phyloP scores from a whole-genome alignment of 2,329 filamentous ascomycete genomes.

The Tolypocladium ophioglossoides region DNA sequence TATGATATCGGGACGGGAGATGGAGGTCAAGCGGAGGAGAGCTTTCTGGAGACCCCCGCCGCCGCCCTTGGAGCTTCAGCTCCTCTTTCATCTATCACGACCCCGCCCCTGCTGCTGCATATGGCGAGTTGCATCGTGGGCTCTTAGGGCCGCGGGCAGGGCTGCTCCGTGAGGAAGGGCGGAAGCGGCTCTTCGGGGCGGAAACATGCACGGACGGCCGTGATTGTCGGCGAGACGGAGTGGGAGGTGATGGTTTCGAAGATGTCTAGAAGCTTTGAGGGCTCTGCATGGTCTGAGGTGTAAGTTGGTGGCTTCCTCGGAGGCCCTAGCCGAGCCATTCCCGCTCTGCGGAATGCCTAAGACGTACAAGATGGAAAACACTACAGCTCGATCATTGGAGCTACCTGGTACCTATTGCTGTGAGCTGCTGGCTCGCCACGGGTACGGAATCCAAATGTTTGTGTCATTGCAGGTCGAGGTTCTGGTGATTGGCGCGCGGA shows the following conservation, averaged over 20 bases:
- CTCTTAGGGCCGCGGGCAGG: neutral
- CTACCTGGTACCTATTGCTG: neutral
- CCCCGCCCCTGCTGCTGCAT: constrained; percentile 1
- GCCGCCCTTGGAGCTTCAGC: neutral
- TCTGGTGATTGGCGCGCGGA: neutral
- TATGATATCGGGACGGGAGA: neutral
- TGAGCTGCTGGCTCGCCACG: neutral
- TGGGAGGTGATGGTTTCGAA: neutral
- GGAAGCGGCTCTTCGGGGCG: neutral
- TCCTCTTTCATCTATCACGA: neutral
- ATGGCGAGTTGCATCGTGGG: neutral
- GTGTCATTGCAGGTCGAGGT: neutral
- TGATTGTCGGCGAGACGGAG: neutral
- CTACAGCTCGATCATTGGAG: neutral
- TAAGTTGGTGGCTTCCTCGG: neutral
- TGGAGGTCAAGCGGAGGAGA: neutral
- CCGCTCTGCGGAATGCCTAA: neutral
- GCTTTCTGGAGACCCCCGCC: neutral
- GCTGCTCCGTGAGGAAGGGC: neutral
- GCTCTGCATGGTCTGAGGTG: neutral
- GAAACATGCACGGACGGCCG: neutral
- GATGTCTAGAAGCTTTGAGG: neutral
- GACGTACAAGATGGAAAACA: neutral
- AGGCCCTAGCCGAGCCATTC: neutral
- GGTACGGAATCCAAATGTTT: neutral